Evolutionary conservation across 23 red algal species (phyloP).

Genomic region (Chondrus crispus): DNA sequence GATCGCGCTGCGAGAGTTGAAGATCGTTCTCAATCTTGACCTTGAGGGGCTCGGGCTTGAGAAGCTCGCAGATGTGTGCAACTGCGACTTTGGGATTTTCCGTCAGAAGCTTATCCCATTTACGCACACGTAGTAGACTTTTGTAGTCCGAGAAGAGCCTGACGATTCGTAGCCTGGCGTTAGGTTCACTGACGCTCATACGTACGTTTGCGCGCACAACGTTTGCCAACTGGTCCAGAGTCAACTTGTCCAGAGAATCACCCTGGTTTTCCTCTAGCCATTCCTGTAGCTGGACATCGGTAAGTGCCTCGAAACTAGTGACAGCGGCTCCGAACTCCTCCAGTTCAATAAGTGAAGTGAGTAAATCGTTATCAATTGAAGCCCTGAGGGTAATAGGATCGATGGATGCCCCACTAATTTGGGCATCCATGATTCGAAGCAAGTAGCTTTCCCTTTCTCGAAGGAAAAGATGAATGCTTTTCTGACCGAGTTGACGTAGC

Average conservation of each 20-base stretch:
- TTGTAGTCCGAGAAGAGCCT: not conserved
- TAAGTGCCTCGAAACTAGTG: not conserved
- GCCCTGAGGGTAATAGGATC: not conserved
- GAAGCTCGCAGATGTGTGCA: not conserved
- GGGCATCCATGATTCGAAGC: not conserved
- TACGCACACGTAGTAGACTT: not conserved
- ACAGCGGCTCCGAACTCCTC: not conserved
- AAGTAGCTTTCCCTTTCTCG: not conserved
- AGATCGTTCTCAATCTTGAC: slow-evolving; percentile 2
- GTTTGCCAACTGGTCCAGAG: not conserved
- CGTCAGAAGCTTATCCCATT: not conserved
- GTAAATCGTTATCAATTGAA: not conserved
- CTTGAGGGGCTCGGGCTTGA: not conserved
- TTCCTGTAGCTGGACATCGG: not conserved
- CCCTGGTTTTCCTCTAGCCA: not conserved
- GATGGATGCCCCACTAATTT: not conserved
- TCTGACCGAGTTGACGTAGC: not conserved
- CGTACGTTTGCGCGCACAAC: not conserved
- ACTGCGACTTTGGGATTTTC: not conserved
- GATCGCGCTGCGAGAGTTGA: not conserved
- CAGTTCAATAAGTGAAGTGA: not conserved
- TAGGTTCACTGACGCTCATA: not conserved
- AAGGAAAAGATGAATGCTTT: not conserved
- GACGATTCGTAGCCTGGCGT: not conserved
- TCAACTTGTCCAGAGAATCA: not conserved